Percentiles rank a stretch among this genome's conserved stretches.
phyloP scores from a whole-genome alignment of 208 protist species.

The Angomonas deanei region DNA sequence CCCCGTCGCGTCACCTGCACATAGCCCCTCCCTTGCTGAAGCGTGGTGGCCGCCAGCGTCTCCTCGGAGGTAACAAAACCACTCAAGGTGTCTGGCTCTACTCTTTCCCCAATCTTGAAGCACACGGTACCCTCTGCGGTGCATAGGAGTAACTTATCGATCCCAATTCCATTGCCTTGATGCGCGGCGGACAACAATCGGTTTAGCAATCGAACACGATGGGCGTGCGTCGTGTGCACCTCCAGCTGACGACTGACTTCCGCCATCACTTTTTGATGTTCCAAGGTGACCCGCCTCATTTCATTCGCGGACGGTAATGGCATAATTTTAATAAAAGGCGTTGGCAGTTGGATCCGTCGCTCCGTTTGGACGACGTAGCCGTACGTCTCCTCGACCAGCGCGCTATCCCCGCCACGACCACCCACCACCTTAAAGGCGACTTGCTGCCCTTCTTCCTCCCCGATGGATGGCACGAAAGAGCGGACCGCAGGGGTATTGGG shows the following conservation, averaged over 20 bases:
- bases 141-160: constrained; percentile 54
- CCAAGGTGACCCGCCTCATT: constrained; percentile 18
- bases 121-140: constrained; percentile 54
- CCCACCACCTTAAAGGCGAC: constrained; percentile 54
- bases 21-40: constrained; percentile 61
- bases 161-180: constrained; percentile 4
- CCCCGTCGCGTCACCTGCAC: constrained; percentile 59
- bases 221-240: neutral
- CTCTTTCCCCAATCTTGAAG: constrained; percentile 32
- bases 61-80: constrained; percentile 61
- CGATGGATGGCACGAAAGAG: neutral
- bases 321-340: constrained; percentile 19
- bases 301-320: constrained; percentile 11
- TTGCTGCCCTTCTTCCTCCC: constrained; percentile 17
- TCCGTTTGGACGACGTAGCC: constrained; percentile 41
- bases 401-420: constrained; percentile 58
- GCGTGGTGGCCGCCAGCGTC: constrained; percentile 63
- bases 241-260: neutral
- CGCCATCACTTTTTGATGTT: constrained; percentile 3
- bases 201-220: neutral
- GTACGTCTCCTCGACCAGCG: constrained; percentile 63
- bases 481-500: neutral
- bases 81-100: constrained; percentile 53
- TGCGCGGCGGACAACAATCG: constrained; percentile 2
- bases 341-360: constrained; percentile 20